A percentile compares a stretch with the other conserved stretches of the same genome.
Evolutionary conservation across 2,329 filamentous ascomycete species (phyloP).

Genomic region (Metarhizium guizhouense): DNA sequence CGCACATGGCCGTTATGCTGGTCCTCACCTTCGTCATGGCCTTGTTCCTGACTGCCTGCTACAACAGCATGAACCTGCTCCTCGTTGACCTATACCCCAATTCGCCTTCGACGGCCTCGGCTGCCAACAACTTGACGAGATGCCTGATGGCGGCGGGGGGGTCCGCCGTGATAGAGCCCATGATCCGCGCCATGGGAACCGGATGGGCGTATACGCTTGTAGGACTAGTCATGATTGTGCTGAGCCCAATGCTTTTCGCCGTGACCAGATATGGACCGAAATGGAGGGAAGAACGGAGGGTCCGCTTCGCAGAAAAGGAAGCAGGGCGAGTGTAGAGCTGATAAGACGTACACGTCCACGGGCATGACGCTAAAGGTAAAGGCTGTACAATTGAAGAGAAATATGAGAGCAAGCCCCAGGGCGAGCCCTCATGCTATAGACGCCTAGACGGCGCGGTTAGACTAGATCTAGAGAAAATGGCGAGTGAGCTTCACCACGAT

Average conservation of each 20-base stretch:
- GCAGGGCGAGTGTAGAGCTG: background rate
- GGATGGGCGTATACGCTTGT: conserved; percentile 1
- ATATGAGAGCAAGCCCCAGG: too few relatives aligned
- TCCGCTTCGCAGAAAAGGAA: too few relatives aligned
- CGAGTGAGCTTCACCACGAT: background rate
- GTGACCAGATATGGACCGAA: background rate
- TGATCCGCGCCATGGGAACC: background rate
- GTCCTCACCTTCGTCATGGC: conserved; percentile 4
- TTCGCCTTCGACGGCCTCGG: background rate
- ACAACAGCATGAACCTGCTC: conserved; percentile 6
- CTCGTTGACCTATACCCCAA: conserved; percentile 1
- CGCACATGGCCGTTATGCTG: background rate
- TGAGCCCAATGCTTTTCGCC: background rate
- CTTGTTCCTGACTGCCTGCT: conserved; percentile 1
- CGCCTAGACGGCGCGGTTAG: too few relatives aligned
- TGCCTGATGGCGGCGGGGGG: conserved; percentile 1
- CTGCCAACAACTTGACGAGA: conserved; percentile 1
- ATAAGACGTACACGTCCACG: background rate
- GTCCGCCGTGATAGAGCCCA: background rate
- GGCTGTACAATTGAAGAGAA: too few relatives aligned
- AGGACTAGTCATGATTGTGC: background rate
- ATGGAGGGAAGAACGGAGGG: background rate
- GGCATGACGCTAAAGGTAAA: too few relatives aligned
- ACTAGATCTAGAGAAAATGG: too few relatives aligned
- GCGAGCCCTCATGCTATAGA: too few relatives aligned